Evolutionary conservation across 192 early-diverging fungal genomes (phyloP), one percentile per base, ranked within the genome.

Genomic region (Gigaspora rosea): DNA sequence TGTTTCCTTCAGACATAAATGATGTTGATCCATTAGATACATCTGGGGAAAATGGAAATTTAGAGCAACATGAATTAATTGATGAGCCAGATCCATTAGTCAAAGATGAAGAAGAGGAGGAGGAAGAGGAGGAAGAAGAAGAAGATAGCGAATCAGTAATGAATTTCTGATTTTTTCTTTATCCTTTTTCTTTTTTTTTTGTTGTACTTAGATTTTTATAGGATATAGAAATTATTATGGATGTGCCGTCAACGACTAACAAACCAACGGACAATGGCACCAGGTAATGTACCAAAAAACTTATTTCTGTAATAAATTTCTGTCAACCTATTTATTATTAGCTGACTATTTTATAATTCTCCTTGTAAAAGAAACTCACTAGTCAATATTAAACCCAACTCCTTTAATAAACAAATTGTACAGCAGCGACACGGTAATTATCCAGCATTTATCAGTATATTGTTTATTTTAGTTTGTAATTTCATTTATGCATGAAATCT

Each of bases 191-290:
- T 12, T 41, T 36, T 22, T 57, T 32, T 32, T 41, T 32, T 32
- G 13, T 52, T 48, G 48, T 51, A 67, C 27, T 80, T 48, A 77
- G 71, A n/a, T 48, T 2, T 22, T 27, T 62, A 77, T 67, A 89
- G 90, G 92, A 93, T 79, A 80, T 93, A 22, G 91, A 93, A 68
- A 93, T 93, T 80, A 88, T 93, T 18, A 81, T 93, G 82, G 89
- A 92, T 58, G 78, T 81, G 20, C 88, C 81, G 20, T 84, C 86
- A 35, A 61, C 82, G 51, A 78, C 41, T 41, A 41, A 41, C 41
- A 41, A 80, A 71, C 64, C 82, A 20, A 41, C 75, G 22, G 70
- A 80, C 16, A 71, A 54, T 8, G 16, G 63, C 20, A 71, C 78
- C 74, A 83, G 71, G 82, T 80, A 79, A 56, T 33, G 27, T 56